A percentile compares a stretch with the other conserved stretches of the same genome.
phyloP scores from a whole-genome alignment of 2,329 filamentous ascomycete species.

The Pyricularia sp. region DNA sequence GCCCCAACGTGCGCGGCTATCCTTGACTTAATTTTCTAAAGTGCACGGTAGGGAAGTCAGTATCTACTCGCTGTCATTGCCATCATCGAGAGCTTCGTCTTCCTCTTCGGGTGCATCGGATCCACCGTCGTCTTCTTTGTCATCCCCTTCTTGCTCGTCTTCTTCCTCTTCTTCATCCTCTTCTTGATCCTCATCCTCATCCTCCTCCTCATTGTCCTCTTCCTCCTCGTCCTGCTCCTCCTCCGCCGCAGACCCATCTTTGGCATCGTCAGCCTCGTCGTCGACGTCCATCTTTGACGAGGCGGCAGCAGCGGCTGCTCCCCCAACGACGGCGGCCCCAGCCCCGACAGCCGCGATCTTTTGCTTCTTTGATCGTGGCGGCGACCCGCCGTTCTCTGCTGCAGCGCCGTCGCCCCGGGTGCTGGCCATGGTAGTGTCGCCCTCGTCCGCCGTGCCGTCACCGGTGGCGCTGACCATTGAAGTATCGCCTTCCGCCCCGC shows the following conservation, averaged over 20 bases:
- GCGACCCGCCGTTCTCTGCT: conserved; percentile 11
- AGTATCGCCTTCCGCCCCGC: conserved; percentile 17
- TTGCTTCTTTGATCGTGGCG: conserved; percentile 26
- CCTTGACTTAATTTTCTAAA: background rate
- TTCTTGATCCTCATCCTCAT: conserved; percentile 30
- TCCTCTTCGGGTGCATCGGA: conserved; percentile 39
- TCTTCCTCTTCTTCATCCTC: conserved; percentile 32
- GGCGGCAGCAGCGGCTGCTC: conserved; percentile 26
- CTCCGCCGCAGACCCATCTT: conserved; percentile 22
- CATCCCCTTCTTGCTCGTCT: conserved; percentile 34
- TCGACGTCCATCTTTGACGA: conserved; percentile 32
- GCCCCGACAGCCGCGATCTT: conserved; percentile 9
- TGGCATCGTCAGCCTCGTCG: conserved; percentile 22
- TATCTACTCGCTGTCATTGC: conserved; percentile 4
- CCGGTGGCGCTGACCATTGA: conserved; percentile 21
- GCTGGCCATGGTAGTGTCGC: conserved; percentile 11
- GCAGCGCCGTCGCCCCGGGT: conserved; percentile 5
- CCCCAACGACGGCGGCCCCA: conserved; percentile 24
- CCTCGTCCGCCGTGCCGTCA: conserved; percentile 12
- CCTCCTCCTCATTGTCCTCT: conserved; percentile 35
- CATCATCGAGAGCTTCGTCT: conserved; percentile 49
- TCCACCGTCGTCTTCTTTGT: conserved; percentile 39
- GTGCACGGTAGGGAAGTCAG: background rate
- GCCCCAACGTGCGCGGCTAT: background rate
- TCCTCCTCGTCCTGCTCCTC: conserved; percentile 27